Evolutionary conservation across 768 basidiomycete genomes (phyloP).

Genomic region (Russula emetica): DNA sequence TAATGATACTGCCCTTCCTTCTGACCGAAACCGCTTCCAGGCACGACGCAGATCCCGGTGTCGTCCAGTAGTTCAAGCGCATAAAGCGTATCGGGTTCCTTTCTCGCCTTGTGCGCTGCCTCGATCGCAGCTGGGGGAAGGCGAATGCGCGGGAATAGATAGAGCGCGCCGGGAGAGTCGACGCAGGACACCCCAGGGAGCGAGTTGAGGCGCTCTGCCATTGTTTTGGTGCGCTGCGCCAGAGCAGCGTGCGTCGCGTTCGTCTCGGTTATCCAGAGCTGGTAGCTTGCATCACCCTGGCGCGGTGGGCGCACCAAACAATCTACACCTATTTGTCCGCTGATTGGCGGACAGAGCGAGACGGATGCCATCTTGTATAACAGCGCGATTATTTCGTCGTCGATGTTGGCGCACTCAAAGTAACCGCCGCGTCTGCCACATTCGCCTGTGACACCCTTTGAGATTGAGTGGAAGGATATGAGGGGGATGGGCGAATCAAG

Average conservation of each 20-base stretch:
- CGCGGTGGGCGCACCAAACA: conserved; percentile 88
- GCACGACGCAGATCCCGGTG: conserved; percentile 92
- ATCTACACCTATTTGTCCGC: conserved; percentile 93
- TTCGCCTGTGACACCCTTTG: conserved; percentile 93
- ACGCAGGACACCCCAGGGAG: conserved; percentile 90
- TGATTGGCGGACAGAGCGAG: conserved; percentile 80
- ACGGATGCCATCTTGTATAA: conserved; percentile 97
- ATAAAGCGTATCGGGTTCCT: conserved; percentile 88
- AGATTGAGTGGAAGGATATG: conserved; percentile 95
- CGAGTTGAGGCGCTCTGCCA: conserved; percentile 75
- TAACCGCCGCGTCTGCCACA: conserved; percentile 97
- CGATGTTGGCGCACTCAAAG: conserved; percentile 86
- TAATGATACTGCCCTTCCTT: conserved; percentile 87
- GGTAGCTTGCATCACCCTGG: conserved; percentile 68
- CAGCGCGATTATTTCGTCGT: conserved; percentile 70
- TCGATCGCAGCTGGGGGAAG: conserved; percentile 69
- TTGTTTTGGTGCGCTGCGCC: conserved; percentile 60
- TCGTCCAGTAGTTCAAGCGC: conserved; percentile 76
- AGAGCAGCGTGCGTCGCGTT: conserved; percentile 72
- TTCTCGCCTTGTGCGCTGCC: conserved; percentile 65
- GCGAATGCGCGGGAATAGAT: conserved; percentile 82
- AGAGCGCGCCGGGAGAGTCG: conserved; percentile 86
- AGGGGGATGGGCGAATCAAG: conserved; percentile 73
- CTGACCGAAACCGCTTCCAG: conserved; percentile 94
- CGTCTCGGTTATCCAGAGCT: conserved; percentile 80